A percentile compares a stretch with the other conserved stretches of the same genome.
Evolutionary conservation across 1,284 basidiomycete species (phyloP).

Genomic region (Cryptococcus floricola): DNA sequence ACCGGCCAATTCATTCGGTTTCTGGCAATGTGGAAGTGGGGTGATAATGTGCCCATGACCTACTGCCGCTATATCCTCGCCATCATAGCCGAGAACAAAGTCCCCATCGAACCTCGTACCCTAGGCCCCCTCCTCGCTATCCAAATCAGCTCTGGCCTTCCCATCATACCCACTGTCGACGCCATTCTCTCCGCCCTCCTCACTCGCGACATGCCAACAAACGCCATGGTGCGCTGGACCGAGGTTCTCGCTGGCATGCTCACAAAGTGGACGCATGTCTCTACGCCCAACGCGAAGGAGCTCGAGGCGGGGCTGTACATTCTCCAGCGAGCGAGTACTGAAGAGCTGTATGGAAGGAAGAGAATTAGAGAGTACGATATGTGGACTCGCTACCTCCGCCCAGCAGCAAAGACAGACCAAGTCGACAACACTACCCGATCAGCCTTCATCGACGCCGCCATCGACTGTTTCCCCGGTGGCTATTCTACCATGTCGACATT

Average conservation of each 20-base stretch:
- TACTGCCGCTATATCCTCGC: not conserved
- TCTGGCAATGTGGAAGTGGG: conserved; percentile 5
- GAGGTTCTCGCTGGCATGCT: conserved; percentile 11
- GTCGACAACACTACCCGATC: conserved; percentile 3
- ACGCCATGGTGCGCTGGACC: conserved; percentile 11
- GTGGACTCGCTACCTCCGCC: conserved; percentile 13
- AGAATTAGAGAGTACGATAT: conserved; percentile 3
- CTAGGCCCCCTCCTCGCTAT: conserved; percentile 16
- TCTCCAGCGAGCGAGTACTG: conserved; percentile 2
- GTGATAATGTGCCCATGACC: not conserved
- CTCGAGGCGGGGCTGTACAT: conserved; percentile 11
- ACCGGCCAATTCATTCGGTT: conserved; percentile 7
- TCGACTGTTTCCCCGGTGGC: conserved; percentile 11
- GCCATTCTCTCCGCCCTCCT: conserved; percentile 9
- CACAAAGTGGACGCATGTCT: conserved; percentile 4
- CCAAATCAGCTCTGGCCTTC: conserved; percentile 8
- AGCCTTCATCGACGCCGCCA: conserved; percentile 10
- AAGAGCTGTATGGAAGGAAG: conserved; percentile 7
- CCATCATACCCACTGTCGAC: conserved; percentile 8
- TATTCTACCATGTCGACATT: conserved; percentile 1
- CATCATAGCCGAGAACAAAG: not conserved
- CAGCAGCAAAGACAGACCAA: not conserved
- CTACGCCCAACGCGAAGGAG: not conserved
- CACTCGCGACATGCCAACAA: not conserved
- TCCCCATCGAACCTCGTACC: not conserved